A percentile compares a stretch with the other conserved stretches of the same genome.
These are phyloP conservation scores for Globisporangium radiosum DNA, from an alignment of 352 stramenopile species.

Conservation along the genomic window DNA sequence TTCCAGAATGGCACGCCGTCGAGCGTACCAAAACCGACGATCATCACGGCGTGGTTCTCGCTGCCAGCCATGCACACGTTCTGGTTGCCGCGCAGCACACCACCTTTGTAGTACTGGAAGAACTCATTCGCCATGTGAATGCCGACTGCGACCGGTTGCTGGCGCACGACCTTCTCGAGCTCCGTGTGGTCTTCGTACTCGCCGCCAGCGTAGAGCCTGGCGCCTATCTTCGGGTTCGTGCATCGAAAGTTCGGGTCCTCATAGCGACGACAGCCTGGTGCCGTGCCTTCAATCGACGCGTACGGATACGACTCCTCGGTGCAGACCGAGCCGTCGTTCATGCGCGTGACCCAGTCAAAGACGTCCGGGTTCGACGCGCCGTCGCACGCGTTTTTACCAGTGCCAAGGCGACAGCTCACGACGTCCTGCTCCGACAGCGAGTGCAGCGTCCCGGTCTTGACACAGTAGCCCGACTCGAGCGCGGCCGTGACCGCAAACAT, in stretches of 20 bases:
- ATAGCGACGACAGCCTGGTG: constrained; percentile 2
- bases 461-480: constrained; percentile 21
- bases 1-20: constrained; percentile 23
- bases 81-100: constrained; percentile 8
- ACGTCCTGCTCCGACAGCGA: constrained; percentile 18
- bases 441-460: constrained; percentile 1
- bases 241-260: constrained; percentile 10
- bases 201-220: neutral
- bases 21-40: constrained; percentile 24
- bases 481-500: constrained; percentile 9
- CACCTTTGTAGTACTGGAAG: constrained; percentile 8
- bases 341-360: constrained; percentile 7
- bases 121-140: neutral
- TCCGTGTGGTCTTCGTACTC: constrained; percentile 5
- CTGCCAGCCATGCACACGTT: neutral
- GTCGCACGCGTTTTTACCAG: neutral
- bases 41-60: constrained; percentile 22
- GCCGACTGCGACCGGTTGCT: constrained; percentile 1
- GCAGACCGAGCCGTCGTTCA: constrained; percentile 16
- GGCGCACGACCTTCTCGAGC: constrained; percentile 4
- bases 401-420: constrained; percentile 4
- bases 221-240: constrained; percentile 7
- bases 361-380: neutral
- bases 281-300: neutral
- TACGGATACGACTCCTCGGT: constrained; percentile 13